A percentile compares a stretch with the other conserved stretches of the same genome.
Evolutionary conservation across 2,329 filamentous ascomycete genomes (phyloP).

Genomic region (Rhynchosporium agropyri): DNA sequence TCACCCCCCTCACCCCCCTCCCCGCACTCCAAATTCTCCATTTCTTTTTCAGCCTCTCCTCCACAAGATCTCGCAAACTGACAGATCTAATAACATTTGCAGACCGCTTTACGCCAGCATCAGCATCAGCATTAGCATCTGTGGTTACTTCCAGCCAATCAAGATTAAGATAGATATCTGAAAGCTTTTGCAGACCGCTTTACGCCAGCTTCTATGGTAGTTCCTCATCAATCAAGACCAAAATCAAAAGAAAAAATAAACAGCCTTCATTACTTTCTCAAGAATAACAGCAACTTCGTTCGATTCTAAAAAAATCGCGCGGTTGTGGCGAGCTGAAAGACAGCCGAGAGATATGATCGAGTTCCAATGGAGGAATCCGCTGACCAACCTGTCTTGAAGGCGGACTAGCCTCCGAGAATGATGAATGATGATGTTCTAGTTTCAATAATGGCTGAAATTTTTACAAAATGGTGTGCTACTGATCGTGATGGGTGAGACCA

Average conservation of each 20-base stretch:
- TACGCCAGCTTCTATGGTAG: background rate
- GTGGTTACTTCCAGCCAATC: too few species aligned
- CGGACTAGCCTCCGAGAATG: constrained; percentile 10
- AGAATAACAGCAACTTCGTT: constrained; percentile 6
- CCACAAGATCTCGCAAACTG: constrained; percentile 1
- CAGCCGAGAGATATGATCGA: background rate
- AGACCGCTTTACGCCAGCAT: constrained; percentile 7
- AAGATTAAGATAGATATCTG: background rate
- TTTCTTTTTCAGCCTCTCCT: background rate
- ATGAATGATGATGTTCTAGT: constrained; percentile 10
- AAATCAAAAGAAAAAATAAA: constrained; percentile 2
- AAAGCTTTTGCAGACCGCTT: constrained; percentile 6
- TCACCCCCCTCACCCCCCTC: background rate
- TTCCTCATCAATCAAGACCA: constrained; percentile 1
- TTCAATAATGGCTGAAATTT: constrained; percentile 5
- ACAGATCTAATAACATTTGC: constrained; percentile 7
- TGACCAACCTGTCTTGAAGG: constrained; percentile 5
- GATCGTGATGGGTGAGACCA: constrained; percentile 7
- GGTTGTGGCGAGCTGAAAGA: constrained; percentile 10
- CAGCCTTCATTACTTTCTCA: constrained; percentile 11
- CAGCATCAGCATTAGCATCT: too few species aligned
- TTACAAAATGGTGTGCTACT: constrained; percentile 6
- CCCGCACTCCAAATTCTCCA: constrained; percentile 5
- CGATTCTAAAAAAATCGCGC: background rate
- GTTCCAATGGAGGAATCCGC: background rate